Evolutionary conservation across 768 basidiomycete genomes (phyloP).

Genomic region (Russula brevipes): DNA sequence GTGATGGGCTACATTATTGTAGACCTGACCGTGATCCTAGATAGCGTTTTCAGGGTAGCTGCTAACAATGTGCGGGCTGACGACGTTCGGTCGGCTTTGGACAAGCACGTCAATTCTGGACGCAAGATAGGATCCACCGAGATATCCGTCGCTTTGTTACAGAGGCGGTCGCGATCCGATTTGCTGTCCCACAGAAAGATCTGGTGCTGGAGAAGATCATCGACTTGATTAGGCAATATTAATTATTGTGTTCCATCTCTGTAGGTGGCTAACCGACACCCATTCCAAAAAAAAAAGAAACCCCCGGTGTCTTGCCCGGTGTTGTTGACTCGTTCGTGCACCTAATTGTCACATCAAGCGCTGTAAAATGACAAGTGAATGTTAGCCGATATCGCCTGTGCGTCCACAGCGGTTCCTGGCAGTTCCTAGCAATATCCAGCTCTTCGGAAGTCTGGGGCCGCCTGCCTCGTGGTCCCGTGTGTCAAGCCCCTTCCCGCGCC

Average conservation of each 20-base stretch:
- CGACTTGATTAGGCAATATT: background rate
- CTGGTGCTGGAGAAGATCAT: background rate
- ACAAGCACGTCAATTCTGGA: background rate
- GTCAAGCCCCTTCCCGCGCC: too few species aligned
- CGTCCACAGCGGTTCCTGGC: too few species aligned
- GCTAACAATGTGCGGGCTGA: background rate
- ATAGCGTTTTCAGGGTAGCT: background rate
- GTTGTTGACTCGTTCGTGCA: too few species aligned
- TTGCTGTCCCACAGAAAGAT: background rate
- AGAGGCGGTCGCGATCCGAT: background rate
- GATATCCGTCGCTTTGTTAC: background rate
- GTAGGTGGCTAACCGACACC: too few species aligned
- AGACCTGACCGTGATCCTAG: background rate
- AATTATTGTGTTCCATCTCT: background rate
- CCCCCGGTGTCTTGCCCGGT: too few species aligned
- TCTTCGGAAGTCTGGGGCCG: too few species aligned
- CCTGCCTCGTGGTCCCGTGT: too few species aligned
- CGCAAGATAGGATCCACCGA: background rate
- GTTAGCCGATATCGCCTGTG: too few species aligned
- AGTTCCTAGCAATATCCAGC: too few species aligned
- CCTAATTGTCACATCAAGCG: too few species aligned
- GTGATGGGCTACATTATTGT: slow-evolving; percentile 7
- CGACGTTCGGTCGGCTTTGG: background rate
- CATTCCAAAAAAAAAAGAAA: too few species aligned
- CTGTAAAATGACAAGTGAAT: too few species aligned